Conservation (phyloP, 345 rosid genomes). For the Nasturtium officinale region DNA sequence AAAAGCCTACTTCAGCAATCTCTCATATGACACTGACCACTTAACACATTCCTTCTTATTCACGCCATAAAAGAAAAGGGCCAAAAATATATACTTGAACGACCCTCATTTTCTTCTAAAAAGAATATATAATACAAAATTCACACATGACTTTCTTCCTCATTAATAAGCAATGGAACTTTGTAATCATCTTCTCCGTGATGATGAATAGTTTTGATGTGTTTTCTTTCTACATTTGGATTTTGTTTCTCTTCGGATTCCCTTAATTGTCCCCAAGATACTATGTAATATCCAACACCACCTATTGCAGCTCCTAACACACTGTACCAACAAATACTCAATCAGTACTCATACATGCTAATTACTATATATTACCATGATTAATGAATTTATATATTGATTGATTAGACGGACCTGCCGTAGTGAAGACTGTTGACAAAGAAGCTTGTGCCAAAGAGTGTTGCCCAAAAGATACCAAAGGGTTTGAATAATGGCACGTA, state of each 20-base stretch:
- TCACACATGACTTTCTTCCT: conserved; percentile 45
- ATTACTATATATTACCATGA: not conserved
- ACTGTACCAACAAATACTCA: conserved; percentile 45
- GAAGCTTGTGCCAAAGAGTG: conserved; percentile 64
- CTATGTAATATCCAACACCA: conserved; percentile 63
- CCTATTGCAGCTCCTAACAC: conserved; percentile 62
- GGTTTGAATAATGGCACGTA: conserved; percentile 81
- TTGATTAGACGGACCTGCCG: conserved; percentile 55
- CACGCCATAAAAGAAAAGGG: conserved; percentile 25
- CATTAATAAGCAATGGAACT: conserved; percentile 56
- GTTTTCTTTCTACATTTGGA: conserved; percentile 22
- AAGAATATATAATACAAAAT: conserved; percentile 13
- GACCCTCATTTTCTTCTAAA: conserved; percentile 22
- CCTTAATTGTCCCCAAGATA: conserved; percentile 63
- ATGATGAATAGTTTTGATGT: conserved; percentile 34
- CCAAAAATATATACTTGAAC: conserved; percentile 18
- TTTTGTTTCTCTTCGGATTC: conserved; percentile 47
- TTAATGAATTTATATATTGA: not conserved
- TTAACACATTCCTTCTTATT: conserved; percentile 28
- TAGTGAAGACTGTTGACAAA: conserved; percentile 74
- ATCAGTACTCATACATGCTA: conserved; percentile 9
- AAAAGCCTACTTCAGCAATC: conserved; percentile 44
- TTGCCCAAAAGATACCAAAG: conserved; percentile 68
- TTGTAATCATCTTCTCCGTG: conserved; percentile 39
- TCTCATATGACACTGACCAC: conserved; percentile 27